phyloP scores from a whole-genome alignment of 768 basidiomycete species.

The Phlebiopsis flavidoalba region DNA sequence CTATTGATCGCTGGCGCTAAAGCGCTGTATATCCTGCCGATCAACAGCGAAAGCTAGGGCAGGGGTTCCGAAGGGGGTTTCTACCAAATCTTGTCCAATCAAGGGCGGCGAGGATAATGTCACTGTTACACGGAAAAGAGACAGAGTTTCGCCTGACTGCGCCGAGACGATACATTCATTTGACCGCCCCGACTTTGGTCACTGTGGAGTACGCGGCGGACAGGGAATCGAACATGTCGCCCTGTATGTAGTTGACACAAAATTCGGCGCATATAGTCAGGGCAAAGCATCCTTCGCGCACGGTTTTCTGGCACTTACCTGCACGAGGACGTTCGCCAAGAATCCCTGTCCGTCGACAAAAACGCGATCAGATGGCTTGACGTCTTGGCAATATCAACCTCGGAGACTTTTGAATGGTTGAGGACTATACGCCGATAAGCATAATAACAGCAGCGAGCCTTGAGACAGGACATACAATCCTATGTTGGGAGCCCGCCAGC shows the following conservation, averaged over 20 bases:
- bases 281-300: background rate
- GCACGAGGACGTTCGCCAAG: constrained; percentile 42
- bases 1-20: constrained; percentile 36
- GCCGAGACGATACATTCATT: background rate
- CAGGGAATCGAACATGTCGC: constrained; percentile 47
- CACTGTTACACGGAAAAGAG: background rate
- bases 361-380: constrained; percentile 38
- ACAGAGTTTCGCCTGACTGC: background rate
- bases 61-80: background rate
- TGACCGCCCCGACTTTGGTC: constrained; percentile 14
- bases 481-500: constrained; percentile 40
- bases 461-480: constrained; percentile 37
- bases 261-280: constrained; percentile 22
- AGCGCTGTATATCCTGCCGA: constrained; percentile 28
- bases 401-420: constrained; percentile 49
- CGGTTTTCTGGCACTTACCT: constrained; percentile 10
- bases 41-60: constrained; percentile 33
- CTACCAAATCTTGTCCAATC: constrained; percentile 10
- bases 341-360: constrained; percentile 49
- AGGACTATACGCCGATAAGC: constrained; percentile 34
- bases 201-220: constrained; percentile 37
- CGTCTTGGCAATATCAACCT: constrained; percentile 34
- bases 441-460: background rate
- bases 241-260: constrained; percentile 22
- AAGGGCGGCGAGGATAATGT: constrained; percentile 3